phyloP scores from a whole-genome alignment of 2,329 filamentous ascomycete genomes.

The Macrophomina tecta region DNA sequence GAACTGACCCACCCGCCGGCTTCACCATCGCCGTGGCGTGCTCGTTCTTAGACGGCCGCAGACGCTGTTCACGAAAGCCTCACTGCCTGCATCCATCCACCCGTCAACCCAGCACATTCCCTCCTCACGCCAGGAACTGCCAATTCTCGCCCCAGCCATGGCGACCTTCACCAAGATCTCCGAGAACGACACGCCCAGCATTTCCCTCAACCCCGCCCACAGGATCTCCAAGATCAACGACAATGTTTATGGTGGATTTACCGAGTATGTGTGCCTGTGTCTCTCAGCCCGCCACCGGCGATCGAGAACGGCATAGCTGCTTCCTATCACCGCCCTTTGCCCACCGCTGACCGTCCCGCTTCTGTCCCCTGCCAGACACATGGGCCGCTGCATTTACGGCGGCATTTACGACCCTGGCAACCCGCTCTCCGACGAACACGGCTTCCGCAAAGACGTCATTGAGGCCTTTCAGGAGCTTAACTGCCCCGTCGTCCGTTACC shows the following conservation, averaged over 20 bases:
- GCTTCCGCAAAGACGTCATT: slow-evolving; percentile 81
- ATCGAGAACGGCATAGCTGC: slow-evolving; percentile 25
- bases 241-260: slow-evolving; percentile 84
- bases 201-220: slow-evolving; percentile 69
- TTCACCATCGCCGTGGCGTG: slow-evolving; percentile 12
- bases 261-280: slow-evolving; percentile 65
- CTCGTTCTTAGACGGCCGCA: slow-evolving; percentile 22
- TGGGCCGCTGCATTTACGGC: slow-evolving; percentile 88
- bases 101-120: neutral
- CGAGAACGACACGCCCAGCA: slow-evolving; percentile 66
- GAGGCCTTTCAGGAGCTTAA: slow-evolving; percentile 74
- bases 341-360: slow-evolving; percentile 17
- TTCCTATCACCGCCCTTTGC: slow-evolving; percentile 33
- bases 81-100: neutral
- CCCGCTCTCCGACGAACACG: slow-evolving; percentile 73
- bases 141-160: slow-evolving; percentile 55
- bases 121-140: slow-evolving; percentile 6
- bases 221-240: slow-evolving; percentile 76
- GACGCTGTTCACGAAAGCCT: neutral
- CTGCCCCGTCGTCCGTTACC: slow-evolving; percentile 79
- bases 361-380: slow-evolving; percentile 64
- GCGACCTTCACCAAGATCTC: slow-evolving; percentile 73
- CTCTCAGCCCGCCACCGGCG: slow-evolving; percentile 16
- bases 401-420: slow-evolving; percentile 82
- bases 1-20: slow-evolving; percentile 11